These are phyloP conservation scores for Limnanthes douglasii DNA, from an alignment of 345 rosid species.

Conservation along the genomic window DNA sequence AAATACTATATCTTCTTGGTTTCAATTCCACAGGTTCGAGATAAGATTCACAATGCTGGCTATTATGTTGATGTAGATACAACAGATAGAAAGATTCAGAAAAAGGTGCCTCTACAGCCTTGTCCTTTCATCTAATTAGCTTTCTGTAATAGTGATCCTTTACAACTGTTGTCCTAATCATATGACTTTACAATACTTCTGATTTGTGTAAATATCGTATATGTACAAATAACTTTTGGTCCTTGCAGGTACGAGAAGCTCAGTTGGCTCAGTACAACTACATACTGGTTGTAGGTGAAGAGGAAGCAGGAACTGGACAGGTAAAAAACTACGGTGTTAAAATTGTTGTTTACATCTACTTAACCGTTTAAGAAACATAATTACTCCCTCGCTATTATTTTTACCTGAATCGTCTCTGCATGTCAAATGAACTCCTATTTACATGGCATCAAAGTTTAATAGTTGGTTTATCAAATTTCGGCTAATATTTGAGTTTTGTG, in stretches of 20 bases:
- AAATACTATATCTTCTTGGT: constrained; percentile 11
- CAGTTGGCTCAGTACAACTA: constrained; percentile 86
- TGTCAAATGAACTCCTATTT: too few relatives aligned
- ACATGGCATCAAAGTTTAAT: neutral
- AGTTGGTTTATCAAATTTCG: too few relatives aligned
- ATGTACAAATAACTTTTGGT: too few relatives aligned
- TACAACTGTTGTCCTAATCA: too few relatives aligned
- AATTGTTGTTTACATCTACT: too few relatives aligned
- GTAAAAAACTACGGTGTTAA: constrained; percentile 35
- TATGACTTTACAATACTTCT: too few relatives aligned
- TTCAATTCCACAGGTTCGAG: constrained; percentile 33
- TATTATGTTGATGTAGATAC: constrained; percentile 65
- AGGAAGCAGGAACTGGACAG: constrained; percentile 63
- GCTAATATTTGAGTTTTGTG: constrained; percentile 1
- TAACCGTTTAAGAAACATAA: too few relatives aligned
- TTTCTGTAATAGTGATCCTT: too few relatives aligned
- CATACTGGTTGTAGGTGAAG: constrained; percentile 94
- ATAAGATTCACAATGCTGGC: constrained; percentile 53
- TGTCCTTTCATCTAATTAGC: neutral
- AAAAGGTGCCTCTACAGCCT: constrained; percentile 39
- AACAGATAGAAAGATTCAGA: constrained; percentile 75
- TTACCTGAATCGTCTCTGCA: too few relatives aligned
- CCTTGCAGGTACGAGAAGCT: constrained; percentile 77
- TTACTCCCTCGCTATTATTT: too few relatives aligned
- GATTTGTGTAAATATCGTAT: too few relatives aligned